A percentile compares a stretch with the other conserved stretches of the same genome.
Conservation (phyloP, 345 rosid species). For the Combretum micranthum region DNA sequence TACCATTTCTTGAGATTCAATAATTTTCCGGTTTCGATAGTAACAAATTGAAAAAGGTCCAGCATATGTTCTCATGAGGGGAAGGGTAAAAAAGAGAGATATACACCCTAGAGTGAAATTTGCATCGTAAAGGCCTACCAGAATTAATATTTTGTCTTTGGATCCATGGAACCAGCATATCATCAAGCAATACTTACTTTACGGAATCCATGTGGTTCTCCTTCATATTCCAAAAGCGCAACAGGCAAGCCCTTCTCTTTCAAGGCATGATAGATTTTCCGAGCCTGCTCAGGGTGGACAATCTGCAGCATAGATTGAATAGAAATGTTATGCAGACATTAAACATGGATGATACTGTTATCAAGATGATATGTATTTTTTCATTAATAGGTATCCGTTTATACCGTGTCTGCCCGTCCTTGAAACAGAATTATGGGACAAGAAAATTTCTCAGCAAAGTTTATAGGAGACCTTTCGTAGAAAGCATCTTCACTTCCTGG, state of each 20-base stretch:
- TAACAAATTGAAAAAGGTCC: too few species aligned
- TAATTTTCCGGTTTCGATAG: too few species aligned
- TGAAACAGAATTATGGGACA: slow-evolving; percentile 94
- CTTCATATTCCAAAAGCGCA: slow-evolving; percentile 92
- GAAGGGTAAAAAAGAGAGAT: too few species aligned
- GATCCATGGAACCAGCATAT: too few species aligned
- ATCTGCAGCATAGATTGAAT: slow-evolving; percentile 34
- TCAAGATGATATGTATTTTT: too few species aligned
- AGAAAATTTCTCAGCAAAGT: slow-evolving; percentile 74
- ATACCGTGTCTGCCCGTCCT: slow-evolving; percentile 92
- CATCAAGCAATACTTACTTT: slow-evolving; percentile 36
- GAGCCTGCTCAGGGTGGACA: slow-evolving; percentile 88
- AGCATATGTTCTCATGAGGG: too few species aligned
- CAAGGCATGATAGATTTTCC: slow-evolving; percentile 67
- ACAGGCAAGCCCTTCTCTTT: slow-evolving; percentile 86
- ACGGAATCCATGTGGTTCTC: slow-evolving; percentile 94
- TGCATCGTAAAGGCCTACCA: too few species aligned
- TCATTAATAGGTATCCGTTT: not conserved
- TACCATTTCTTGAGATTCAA: too few species aligned
- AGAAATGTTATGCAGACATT: too few species aligned
- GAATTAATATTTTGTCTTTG: too few species aligned
- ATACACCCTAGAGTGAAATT: too few species aligned
- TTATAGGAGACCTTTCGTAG: slow-evolving; percentile 85
- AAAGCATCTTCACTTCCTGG: slow-evolving; percentile 65
- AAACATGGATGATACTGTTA: too few species aligned